Evolutionary conservation across 805 yeast species (phyloP), one percentile per base, ranked within the genome.

Genomic region (Candida schatavii): DNA sequence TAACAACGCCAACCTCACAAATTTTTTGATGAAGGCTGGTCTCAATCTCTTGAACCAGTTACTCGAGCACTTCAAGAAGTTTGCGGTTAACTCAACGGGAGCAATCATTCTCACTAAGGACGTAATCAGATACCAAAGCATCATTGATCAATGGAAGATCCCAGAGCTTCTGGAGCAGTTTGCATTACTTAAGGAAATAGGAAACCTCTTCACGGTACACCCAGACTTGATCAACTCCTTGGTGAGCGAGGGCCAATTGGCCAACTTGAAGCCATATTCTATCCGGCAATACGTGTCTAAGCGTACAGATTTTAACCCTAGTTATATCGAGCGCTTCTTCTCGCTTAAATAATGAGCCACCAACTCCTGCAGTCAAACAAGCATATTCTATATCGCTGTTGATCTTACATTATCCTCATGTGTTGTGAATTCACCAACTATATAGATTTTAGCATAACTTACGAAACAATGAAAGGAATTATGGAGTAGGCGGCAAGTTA

Each of bases 81-180:
- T 79, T 57, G 80, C 78, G 31, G 87, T 90, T 48, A 85, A 80
- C 51, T 80, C 88, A 1, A 78, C 81, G 5, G 98, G 97, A 40
- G 96, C 96, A 23, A 72, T 83, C 46, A 78, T 85, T 11, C 75
- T 88, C 11, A 86, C 95, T 0, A 85, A 83, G 52, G 97, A 90
- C 62, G 80, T 86, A 5, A 84, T 85, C 29, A 77, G 85, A 35
- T 87, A 83, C 55, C 91, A 88, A 58, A 70, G 77, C 13, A 70
- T 77, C 11, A 73, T 85, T 33, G 88, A 82, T 42, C 72, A 72
- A 33, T 88, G 93, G 91, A 66, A 70, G 5, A 70, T 85, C 13
- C 72, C 74, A 2, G 80, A 76, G 32, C 62, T 87, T 22, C 66
- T 80, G 3, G 85, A 81, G 26, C 74, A 75, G 43, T 83, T 86